A percentile compares a stretch with the other conserved stretches of the same genome.
These are phyloP conservation scores for Penicillium nucicola DNA, from an alignment of 495 filamentous ascomycete species.

Conservation along the genomic window DNA sequence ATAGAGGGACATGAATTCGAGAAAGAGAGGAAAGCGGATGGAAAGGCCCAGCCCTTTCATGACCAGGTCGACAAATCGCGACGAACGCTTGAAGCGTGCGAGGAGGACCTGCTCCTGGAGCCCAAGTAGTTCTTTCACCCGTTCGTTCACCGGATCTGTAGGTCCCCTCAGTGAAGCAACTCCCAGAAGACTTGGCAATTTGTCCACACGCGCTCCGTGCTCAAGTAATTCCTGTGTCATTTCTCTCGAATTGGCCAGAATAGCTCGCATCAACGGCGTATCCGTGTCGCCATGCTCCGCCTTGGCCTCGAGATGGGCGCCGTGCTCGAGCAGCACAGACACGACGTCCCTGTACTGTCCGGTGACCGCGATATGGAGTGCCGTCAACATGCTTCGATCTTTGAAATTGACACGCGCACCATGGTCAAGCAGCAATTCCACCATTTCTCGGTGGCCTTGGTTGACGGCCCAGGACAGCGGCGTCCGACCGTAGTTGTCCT, in stretches of 20 bases:
- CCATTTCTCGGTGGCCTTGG: conserved; percentile 24
- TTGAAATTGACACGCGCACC: conserved; percentile 27
- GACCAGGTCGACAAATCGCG: conserved; percentile 19
- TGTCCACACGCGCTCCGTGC: conserved; percentile 20
- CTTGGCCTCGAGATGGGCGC: conserved; percentile 21
- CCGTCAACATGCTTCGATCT: conserved; percentile 24
- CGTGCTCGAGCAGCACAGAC: conserved; percentile 21
- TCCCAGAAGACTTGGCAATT: conserved; percentile 17
- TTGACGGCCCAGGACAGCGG: neutral
- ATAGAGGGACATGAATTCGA: conserved; percentile 20
- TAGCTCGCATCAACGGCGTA: conserved; percentile 25
- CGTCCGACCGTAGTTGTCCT: no score
- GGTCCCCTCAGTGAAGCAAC: conserved; percentile 16
- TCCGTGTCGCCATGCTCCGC: conserved; percentile 13
- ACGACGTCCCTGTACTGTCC: conserved; percentile 25
- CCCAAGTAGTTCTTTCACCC: conserved; percentile 21
- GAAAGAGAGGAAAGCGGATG: conserved; percentile 17
- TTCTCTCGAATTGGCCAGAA: conserved; percentile 16
- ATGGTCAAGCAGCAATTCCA: conserved; percentile 26
- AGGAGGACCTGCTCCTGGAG: conserved; percentile 20
- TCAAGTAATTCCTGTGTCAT: conserved; percentile 17
- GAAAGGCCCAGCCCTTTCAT: conserved; percentile 20
- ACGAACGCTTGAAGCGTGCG: conserved; percentile 16
- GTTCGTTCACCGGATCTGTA: conserved; percentile 20
- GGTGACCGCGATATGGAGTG: conserved; percentile 28